Evolutionary conservation across 2,329 filamentous ascomycete species (phyloP).

Genomic region (Fusarium nodosum): DNA sequence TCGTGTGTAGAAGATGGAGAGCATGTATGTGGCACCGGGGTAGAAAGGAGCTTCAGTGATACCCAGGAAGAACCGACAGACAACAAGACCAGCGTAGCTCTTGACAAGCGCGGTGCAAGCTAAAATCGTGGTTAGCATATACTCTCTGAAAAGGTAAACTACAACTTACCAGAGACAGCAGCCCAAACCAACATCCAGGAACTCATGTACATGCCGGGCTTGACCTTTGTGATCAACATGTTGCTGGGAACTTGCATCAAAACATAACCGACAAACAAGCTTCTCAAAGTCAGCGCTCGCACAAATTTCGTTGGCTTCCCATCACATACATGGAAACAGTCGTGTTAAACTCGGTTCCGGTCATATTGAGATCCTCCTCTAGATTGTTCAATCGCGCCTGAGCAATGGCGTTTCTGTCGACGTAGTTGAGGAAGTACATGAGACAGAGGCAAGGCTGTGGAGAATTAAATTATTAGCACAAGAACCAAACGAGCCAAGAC

Average conservation of each 20-base stretch:
- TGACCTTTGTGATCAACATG: constrained; percentile 60
- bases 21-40: constrained; percentile 55
- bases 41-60: constrained; percentile 59
- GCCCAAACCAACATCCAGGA: constrained; percentile 60
- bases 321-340: constrained; percentile 55
- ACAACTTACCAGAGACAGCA: constrained; percentile 51
- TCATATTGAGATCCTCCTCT: constrained; percentile 65
- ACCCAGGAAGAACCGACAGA: constrained; percentile 57
- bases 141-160: accelerated
- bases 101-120: constrained; percentile 56
- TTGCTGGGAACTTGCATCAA: constrained; percentile 59
- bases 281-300: constrained; percentile 25
- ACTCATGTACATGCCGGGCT: constrained; percentile 59
- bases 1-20: constrained; percentile 54
- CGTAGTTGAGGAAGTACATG: constrained; percentile 56
- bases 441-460: constrained; percentile 53
- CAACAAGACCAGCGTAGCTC: constrained; percentile 54
- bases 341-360: constrained; percentile 67
- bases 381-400: constrained; percentile 62
- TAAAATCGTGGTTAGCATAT: neutral
- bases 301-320: accelerated
- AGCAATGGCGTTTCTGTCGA: constrained; percentile 61
- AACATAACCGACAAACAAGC: constrained; percentile 60
- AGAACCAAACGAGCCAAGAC: neutral
- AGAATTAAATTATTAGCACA: neutral